Evolutionary conservation across 306 rosid species (phyloP).

Genomic region (cucumber (Cucumis sativus)): Cucumber_9930_V3 NC_026655.2:15679001-15679500

Average conservation of each 20-base stretch:
- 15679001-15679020: neutral
- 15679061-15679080: neutral
- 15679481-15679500: neutral
- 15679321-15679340: neutral
- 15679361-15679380: conserved; percentile 75
- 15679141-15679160: conserved; percentile 44
- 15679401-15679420: conserved; percentile 98
- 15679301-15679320: neutral
- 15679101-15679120: conserved; percentile 67
- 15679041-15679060: neutral
- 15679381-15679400: conserved; percentile 95
- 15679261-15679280: neutral
- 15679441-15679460: conserved; percentile 9
- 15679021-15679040: neutral
- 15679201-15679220: conserved; percentile 87
- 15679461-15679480: neutral
- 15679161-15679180: conserved; percentile 45
- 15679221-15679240: conserved; percentile 99
- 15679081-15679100: neutral
- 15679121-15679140: conserved; percentile 54
- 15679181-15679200: conserved; percentile 48
- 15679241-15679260: conserved; percentile 57
- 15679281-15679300: neutral
- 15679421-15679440: conserved; percentile 97
- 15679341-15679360: conserved; percentile 7